Conservation (phyloP, 441 rosid genomes). For the Rhodomyrtus psidioides region DNA sequence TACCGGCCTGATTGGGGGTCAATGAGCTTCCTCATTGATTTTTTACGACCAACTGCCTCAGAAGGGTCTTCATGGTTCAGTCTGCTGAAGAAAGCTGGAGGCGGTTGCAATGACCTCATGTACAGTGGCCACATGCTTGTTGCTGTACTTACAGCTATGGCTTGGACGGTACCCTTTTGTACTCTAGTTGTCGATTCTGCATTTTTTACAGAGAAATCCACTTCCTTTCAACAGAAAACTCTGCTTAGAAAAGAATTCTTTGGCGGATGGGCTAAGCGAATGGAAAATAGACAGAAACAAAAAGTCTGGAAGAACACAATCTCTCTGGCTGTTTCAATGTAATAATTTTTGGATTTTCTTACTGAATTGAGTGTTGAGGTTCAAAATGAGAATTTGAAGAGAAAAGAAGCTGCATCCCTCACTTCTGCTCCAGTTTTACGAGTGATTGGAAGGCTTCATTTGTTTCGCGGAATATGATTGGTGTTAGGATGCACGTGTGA, state of each 20-base stretch:
- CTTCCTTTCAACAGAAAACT: neutral
- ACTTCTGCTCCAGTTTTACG: neutral
- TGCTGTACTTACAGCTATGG: conserved; percentile 90
- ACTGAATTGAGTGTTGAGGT: neutral
- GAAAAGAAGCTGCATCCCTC: neutral
- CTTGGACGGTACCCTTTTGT: conserved; percentile 63
- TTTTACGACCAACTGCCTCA: conserved; percentile 58
- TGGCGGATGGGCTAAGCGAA: neutral
- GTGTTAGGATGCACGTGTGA: neutral
- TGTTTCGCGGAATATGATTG: neutral
- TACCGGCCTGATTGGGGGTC: conserved; percentile 75
- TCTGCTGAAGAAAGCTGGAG: conserved; percentile 78
- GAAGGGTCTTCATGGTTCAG: conserved; percentile 73
- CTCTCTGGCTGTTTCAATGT: neutral
- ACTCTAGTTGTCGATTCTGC: neutral
- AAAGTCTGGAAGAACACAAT: neutral
- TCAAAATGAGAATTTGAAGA: neutral
- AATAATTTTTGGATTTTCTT: neutral
- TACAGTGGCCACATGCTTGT: conserved; percentile 97
- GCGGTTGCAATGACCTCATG: conserved; percentile 94
- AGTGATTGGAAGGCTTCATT: neutral
- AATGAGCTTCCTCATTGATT: conserved; percentile 74
- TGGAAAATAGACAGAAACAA: neutral
- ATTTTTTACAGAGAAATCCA: neutral
- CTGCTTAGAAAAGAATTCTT: neutral